Base-by-base conservation (phyloP, 2,329 filamentous ascomycete genomes). In the Colletotrichum theobromicola region DNA sequence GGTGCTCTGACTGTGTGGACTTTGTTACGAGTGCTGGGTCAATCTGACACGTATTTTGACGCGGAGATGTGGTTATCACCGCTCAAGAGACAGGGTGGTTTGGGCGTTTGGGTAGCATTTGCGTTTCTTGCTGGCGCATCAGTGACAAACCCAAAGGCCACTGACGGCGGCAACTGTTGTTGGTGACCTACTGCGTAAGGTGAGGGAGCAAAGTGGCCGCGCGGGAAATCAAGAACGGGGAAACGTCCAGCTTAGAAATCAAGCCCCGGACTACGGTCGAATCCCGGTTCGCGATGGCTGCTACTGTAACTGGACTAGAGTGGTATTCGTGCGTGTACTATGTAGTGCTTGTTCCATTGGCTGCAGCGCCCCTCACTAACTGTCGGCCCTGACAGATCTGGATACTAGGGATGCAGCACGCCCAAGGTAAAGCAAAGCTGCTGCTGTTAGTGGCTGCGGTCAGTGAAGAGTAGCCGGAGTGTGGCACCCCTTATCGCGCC, bases 171-270 rank as follows among this genome's bases (percentile, higher is more conserved):
- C 37, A 46, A 5, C 37, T 46, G 37, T n/a, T 46, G 9, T n/a
- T 46, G 9, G 37, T 46, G 16, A 10, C 5, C 37, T 18, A 46
- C n/a, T n/a, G 1, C 18, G 21, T 24, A 7, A 28, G 18, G 28
- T 4, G 26, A 13, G 6, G 58, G 69, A 32, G 63, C 53, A 61
- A 37, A 67, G 21, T 67, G 35, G 53, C 69, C 69, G 66, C 70
- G 71, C 71, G 71, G 61, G 71, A 65, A 65, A 37, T 74, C 67
- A 61, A 53, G 34, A 8, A 35, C 7, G 26, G 57, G 57, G 42
- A 21, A 50, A 50, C n/a, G 7, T 64, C 24, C 64, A 70, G 72
- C 68, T 74, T 74, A 63, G 67, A 67, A 74, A 74, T 74, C 72
- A 46, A 26, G 18, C 35, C 37, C 62, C 62, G 26, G 62, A 2